Conservation (phyloP, 257 asterid genomes). For the Scutellaria galericulata region DNA sequence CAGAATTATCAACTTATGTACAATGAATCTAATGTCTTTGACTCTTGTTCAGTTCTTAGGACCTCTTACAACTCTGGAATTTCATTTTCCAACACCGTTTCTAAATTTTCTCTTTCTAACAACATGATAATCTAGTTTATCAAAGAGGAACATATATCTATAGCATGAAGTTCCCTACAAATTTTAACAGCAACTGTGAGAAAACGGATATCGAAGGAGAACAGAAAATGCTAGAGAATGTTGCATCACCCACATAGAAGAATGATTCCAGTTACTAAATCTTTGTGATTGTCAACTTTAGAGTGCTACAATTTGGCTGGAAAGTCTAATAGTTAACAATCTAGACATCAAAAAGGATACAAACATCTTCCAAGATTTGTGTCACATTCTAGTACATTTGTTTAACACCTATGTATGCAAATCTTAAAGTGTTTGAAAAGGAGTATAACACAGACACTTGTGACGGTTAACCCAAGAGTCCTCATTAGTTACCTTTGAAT, state of each 20-base stretch:
- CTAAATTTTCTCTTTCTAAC: neutral
- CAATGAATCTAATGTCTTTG: conserved; percentile 12
- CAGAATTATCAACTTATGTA: neutral
- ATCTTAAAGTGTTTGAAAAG: conserved; percentile 14
- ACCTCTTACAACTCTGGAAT: conserved; percentile 3
- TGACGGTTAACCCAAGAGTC: neutral
- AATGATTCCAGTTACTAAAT: neutral
- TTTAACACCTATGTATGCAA: conserved; percentile 6
- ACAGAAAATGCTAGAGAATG: conserved; percentile 9
- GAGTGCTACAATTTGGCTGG: neutral
- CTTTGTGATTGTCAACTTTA: conserved; percentile 19
- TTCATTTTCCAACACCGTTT: conserved; percentile 20
- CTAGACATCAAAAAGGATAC: neutral
- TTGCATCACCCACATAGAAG: conserved; percentile 14
- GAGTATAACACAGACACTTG: neutral
- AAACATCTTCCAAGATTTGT: conserved; percentile 12
- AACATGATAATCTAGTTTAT: neutral
- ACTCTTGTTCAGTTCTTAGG: conserved; percentile 6
- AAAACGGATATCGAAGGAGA: conserved; percentile 5
- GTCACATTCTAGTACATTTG: neutral
- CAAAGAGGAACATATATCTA: neutral
- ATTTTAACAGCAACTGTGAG: neutral
- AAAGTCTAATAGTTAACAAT: conserved; percentile 4
- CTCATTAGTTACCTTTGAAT: conserved; percentile 11
- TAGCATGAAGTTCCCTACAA: conserved; percentile 3